These are phyloP conservation scores for Litchi chinensis DNA, from an alignment of 345 rosid species.

Conservation along the genomic window DNA sequence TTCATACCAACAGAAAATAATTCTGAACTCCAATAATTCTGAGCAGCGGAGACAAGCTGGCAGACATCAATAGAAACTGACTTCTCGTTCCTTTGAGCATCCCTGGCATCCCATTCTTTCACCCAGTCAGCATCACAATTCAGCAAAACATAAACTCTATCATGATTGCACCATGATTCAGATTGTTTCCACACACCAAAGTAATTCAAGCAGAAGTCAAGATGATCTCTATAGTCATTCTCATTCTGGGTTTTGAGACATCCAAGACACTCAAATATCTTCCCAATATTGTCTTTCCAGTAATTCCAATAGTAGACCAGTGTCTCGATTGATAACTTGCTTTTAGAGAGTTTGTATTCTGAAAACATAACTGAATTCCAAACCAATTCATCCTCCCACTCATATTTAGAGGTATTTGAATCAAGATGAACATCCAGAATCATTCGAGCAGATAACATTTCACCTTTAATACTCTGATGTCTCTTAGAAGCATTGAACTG, in stretches of 20 bases:
- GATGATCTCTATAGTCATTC: slow-evolving; percentile 17
- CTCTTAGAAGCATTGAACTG: slow-evolving; percentile 33
- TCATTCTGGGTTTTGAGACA: slow-evolving; percentile 6
- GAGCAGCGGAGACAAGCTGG: slow-evolving; percentile 38
- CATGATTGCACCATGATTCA: neutral
- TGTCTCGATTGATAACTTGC: slow-evolving; percentile 36
- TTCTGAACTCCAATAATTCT: slow-evolving; percentile 39
- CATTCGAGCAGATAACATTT: slow-evolving; percentile 38
- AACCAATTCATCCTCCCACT: slow-evolving; percentile 32
- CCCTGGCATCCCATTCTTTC: slow-evolving; percentile 13
- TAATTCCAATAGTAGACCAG: slow-evolving; percentile 50
- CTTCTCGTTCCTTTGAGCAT: slow-evolving; percentile 18
- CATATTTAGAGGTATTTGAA: slow-evolving; percentile 22
- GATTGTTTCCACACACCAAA: slow-evolving; percentile 43
- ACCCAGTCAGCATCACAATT: slow-evolving; percentile 43
- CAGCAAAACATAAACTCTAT: slow-evolving; percentile 31
- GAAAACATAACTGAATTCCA: slow-evolving; percentile 22
- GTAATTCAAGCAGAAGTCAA: slow-evolving; percentile 49
- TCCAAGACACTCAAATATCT: slow-evolving; percentile 28
- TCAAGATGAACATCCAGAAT: slow-evolving; percentile 43
- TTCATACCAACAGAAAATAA: slow-evolving; percentile 41
- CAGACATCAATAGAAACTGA: slow-evolving; percentile 21
- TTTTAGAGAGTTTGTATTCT: slow-evolving; percentile 8
- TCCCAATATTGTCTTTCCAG: slow-evolving; percentile 42
- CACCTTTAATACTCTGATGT: slow-evolving; percentile 34